Percentiles rank a stretch among this genome's conserved stretches.
These are phyloP conservation scores for Aphanomyces stellatus DNA, from an alignment of 352 stramenopile genomes.

Conservation along the genomic window DNA sequence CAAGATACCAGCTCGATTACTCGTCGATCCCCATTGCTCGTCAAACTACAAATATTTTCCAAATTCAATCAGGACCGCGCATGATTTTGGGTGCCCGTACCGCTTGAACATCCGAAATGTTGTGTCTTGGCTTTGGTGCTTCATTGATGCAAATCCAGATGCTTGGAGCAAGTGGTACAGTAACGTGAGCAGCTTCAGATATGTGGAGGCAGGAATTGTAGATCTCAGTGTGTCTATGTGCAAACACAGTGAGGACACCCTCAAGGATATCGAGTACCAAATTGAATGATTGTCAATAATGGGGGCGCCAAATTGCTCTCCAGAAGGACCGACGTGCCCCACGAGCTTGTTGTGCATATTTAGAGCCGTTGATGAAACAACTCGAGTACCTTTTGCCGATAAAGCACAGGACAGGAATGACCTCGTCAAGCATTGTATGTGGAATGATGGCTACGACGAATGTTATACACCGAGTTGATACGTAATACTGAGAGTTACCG, in stretches of 20 bases:
- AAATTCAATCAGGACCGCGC: not conserved
- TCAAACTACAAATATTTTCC: not conserved
- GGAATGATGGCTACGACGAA: not conserved
- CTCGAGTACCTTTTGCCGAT: not conserved
- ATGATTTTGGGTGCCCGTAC: not conserved
- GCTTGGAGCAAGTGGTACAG: slow-evolving; percentile 7
- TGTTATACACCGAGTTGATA: too few relatives aligned
- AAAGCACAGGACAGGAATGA: not conserved
- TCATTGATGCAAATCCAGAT: not conserved
- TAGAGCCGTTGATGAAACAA: not conserved
- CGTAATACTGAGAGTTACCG: too few relatives aligned
- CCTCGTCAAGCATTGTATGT: not conserved
- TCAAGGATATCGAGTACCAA: not conserved
- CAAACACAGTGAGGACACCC: not conserved
- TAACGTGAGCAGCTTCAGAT: slow-evolving; percentile 1
- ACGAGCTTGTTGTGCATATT: not conserved
- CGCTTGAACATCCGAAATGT: slow-evolving; percentile 6
- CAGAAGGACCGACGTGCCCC: not conserved
- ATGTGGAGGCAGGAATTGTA: not conserved
- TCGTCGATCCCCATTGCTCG: not conserved
- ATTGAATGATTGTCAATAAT: slow-evolving; percentile 1
- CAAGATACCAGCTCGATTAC: not conserved
- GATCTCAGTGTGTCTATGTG: not conserved
- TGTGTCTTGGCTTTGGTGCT: slow-evolving; percentile 1
- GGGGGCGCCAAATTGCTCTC: not conserved